Percentiles rank a stretch among this genome's conserved stretches.
These are phyloP conservation scores for Hamiltosporidium tvaerminnensis DNA, from an alignment of 371 early-diverging fungal genomes.

Conservation along the genomic window DNA sequence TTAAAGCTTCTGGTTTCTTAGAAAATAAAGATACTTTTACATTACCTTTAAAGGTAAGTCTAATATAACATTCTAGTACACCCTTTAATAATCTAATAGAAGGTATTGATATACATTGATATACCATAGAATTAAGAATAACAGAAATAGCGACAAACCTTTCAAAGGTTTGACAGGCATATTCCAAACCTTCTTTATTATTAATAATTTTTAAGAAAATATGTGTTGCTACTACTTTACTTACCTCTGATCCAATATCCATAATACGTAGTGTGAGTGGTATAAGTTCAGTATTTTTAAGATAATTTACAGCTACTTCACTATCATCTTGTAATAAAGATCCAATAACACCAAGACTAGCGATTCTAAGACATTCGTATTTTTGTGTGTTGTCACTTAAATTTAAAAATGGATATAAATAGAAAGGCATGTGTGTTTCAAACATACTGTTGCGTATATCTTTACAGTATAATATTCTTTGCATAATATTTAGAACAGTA, in stretches of 20 bases:
- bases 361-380: conserved; percentile 76
- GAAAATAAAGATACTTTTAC: background rate
- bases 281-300: conserved; percentile 86
- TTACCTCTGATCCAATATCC: conserved; percentile 81
- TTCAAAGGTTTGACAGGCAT: conserved; percentile 83
- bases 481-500: background rate
- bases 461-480: background rate
- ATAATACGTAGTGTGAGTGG: conserved; percentile 87
- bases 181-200: conserved; percentile 78
- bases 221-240: conserved; percentile 86
- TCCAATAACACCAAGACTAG: conserved; percentile 78
- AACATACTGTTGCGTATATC: background rate
- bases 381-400: conserved; percentile 76
- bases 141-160: conserved; percentile 83
- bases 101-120: conserved; percentile 66
- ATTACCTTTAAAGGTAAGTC: conserved; percentile 54
- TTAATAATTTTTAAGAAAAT: conserved; percentile 83
- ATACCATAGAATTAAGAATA: conserved; percentile 77
- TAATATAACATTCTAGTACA: conserved; percentile 75
- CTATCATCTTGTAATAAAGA: conserved; percentile 78
- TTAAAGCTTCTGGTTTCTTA: background rate
- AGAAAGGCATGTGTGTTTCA: conserved; percentile 73
- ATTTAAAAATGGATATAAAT: conserved; percentile 84
- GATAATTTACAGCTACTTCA: conserved; percentile 73
- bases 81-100: conserved; percentile 72